Evolutionary conservation across 2,329 filamentous ascomycete genomes (phyloP), one percentile per base, ranked within the genome.

Genomic region (Lachnellula hyalina): DNA sequence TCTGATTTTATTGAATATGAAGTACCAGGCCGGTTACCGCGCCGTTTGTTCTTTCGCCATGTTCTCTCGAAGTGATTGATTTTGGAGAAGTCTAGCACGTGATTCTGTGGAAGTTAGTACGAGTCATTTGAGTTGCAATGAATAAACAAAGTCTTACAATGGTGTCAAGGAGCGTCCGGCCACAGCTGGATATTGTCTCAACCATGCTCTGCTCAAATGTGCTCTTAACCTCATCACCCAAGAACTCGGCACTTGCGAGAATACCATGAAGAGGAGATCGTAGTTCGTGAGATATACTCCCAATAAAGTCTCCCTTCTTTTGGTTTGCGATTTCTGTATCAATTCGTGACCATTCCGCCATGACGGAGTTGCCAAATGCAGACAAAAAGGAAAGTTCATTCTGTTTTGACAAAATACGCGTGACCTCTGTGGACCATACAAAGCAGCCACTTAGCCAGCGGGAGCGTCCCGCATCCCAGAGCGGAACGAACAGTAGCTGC

Each of bases 261-360:
- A 84, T 82, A 1, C 81, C 81, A 56, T 84, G 80, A 2, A 83
- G 65, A 0, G 81, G 81, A 4, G 76, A 81, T 34, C 81, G 71
- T 14, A 83, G 64, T 53, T 83, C 81, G 63, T 84, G 81, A 17
- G 78, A 82, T 58, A 84, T 81, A 28, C 76, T 81, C 1, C 78
- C 79, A 42, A 84, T 81, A 55, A 83, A 83, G 9, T 80, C 79
- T 1, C 76, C 76, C 60, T 83, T 84, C 42, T 80, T 79, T 19
- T 74, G 73, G 53, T 79, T 75, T 2, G 74, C 76, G 32, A 75
- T 75, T 36, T 77, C 67, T 0, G 77, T 78, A 55, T 82, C 77
- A 47, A 82, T 71, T n/a, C 79, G 72, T 0, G 76, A 75, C 6
- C 82, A 71, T 53, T 84, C 78, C 12, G 75, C 76, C 74, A 83